These are phyloP conservation scores for Pseudoperonospora humuli DNA, from an alignment of 352 stramenopile species.

Conservation along the genomic window DNA sequence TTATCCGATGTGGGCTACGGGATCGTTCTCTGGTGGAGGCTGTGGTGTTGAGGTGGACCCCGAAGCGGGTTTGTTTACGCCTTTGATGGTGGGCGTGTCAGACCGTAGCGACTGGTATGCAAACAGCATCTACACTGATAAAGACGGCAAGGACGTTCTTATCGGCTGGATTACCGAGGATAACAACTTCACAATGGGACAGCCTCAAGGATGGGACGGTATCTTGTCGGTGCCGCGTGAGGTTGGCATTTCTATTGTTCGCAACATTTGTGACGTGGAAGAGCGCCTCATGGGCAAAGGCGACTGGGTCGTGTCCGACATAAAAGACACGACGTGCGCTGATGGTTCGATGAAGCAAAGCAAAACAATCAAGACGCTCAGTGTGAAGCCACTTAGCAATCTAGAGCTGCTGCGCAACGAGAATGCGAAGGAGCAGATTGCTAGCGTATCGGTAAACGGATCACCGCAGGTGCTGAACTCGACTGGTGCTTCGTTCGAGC, in stretches of 20 bases:
- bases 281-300: constrained; percentile 39
- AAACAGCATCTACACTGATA: constrained; percentile 59
- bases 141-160: constrained; percentile 45
- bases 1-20: constrained; percentile 59
- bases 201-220: constrained; percentile 63
- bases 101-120: constrained; percentile 66
- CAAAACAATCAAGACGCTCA: constrained; percentile 66
- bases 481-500: constrained; percentile 44
- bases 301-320: constrained; percentile 51
- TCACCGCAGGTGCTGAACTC: constrained; percentile 32
- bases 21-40: constrained; percentile 23
- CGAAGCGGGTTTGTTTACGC: constrained; percentile 34
- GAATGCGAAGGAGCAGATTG: constrained; percentile 29
- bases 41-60: constrained; percentile 15
- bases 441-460: constrained; percentile 21
- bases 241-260: constrained; percentile 41
- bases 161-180: constrained; percentile 61
- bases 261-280: constrained; percentile 44
- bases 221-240: constrained; percentile 53
- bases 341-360: constrained; percentile 19
- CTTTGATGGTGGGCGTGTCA: constrained; percentile 53
- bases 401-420: constrained; percentile 40
- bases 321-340: constrained; percentile 22
- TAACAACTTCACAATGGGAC: constrained; percentile 33
- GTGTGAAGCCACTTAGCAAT: constrained; percentile 37